Evolutionary conservation across 257 asterid species (phyloP).

Genomic region (Solanum chaucha): DNA sequence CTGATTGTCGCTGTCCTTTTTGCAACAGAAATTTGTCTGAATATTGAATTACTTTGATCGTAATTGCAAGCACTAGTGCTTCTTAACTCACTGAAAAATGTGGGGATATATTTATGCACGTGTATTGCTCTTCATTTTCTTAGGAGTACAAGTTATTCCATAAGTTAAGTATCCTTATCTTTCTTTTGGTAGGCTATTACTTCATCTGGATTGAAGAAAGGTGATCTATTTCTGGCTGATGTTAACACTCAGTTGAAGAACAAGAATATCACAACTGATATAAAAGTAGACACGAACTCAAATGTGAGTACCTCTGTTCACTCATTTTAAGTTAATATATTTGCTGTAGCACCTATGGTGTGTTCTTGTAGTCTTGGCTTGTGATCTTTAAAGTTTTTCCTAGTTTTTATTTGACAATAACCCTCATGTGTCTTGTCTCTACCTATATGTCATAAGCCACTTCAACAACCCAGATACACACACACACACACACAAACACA

Average conservation of each 20-base stretch:
- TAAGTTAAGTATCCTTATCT: background rate
- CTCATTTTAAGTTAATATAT: background rate
- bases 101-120: background rate
- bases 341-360: background rate
- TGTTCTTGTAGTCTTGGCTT: background rate
- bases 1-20: background rate
- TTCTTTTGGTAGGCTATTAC: background rate
- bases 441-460: background rate
- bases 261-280: background rate
- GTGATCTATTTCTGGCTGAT: slow-evolving; percentile 1
- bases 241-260: slow-evolving; percentile 2
- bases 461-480: background rate
- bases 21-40: background rate
- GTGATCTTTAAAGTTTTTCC: background rate
- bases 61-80: background rate
- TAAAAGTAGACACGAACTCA: background rate
- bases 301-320: background rate
- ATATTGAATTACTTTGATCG: background rate
- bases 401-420: background rate
- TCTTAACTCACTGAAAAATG: background rate
- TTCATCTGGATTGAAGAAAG: background rate
- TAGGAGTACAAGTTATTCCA: background rate
- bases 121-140: background rate
- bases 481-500: background rate
- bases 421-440: background rate